phyloP scores from a whole-genome alignment of 768 basidiomycete genomes.

The Pleurotus platypus region DNA sequence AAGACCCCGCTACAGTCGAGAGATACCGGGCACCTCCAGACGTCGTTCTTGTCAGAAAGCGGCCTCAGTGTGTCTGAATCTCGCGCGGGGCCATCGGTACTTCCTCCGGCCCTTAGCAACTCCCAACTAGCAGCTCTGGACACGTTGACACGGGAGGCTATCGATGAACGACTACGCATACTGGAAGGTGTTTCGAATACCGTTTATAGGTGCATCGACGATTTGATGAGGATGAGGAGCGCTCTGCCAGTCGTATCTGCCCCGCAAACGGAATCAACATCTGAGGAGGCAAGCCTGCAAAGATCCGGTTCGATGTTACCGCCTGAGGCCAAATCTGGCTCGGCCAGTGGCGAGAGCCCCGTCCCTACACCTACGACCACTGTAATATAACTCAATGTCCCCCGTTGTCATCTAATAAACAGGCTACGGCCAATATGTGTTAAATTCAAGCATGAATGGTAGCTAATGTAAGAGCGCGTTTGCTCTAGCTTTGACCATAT shows the following conservation, averaged over 20 bases:
- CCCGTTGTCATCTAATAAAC: too few species aligned
- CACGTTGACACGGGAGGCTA: slow-evolving; percentile 67
- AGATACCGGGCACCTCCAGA: slow-evolving; percentile 7
- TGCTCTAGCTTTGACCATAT: slow-evolving; percentile 52
- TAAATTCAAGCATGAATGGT: too few species aligned
- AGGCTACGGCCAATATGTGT: too few species aligned
- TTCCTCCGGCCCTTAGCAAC: slow-evolving; percentile 50
- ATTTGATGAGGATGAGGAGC: slow-evolving; percentile 73
- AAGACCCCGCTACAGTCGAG: background rate
- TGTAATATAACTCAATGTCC: too few species aligned
- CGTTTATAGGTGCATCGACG: slow-evolving; percentile 73
- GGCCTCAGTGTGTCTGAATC: background rate
- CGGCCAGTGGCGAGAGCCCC: too few species aligned
- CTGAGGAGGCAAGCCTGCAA: too few species aligned
- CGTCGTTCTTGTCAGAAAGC: background rate
- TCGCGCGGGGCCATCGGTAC: slow-evolving; percentile 18
- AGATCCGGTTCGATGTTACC: too few species aligned
- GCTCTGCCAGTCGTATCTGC: slow-evolving; percentile 44
- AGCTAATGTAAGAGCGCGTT: slow-evolving; percentile 30
- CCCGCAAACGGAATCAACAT: slow-evolving; percentile 14
- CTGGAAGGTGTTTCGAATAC: slow-evolving; percentile 75
- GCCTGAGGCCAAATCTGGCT: too few species aligned
- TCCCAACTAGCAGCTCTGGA: slow-evolving; percentile 68
- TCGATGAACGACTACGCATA: slow-evolving; percentile 79
- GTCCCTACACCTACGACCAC: too few species aligned